phyloP scores from a whole-genome alignment of 2,329 filamentous ascomycete genomes.

The Aspergillus ibericus region DNA sequence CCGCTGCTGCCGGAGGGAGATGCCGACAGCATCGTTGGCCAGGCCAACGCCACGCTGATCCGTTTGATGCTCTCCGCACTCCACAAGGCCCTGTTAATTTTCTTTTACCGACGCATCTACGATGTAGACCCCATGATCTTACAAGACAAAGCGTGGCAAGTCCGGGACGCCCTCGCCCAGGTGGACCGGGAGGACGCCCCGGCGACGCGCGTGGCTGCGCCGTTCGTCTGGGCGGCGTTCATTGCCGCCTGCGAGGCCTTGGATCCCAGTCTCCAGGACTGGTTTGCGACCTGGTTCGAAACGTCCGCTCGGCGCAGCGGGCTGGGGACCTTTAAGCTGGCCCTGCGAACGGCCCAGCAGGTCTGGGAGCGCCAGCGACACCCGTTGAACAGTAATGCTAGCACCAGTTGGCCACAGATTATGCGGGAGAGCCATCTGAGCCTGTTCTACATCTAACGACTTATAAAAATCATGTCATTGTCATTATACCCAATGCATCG shows the following conservation, averaged over 20 bases:
- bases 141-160: conserved; percentile 39
- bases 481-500: background rate
- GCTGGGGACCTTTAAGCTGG: conserved; percentile 32
- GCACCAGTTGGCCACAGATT: conserved; percentile 5
- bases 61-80: conserved; percentile 41
- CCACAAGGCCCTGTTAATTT: conserved; percentile 47
- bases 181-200: conserved; percentile 35
- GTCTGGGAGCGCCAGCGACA: conserved; percentile 33
- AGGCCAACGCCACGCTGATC: conserved; percentile 15
- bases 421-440: conserved; percentile 3
- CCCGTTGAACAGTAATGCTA: background rate
- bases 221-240: conserved; percentile 47
- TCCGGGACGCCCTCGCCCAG: conserved; percentile 40
- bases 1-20: background rate
- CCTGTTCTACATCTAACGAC: conserved; percentile 5
- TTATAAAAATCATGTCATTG: background rate
- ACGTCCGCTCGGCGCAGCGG: conserved; percentile 30
- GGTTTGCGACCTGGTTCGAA: conserved; percentile 38
- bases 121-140: conserved; percentile 44
- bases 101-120: conserved; percentile 49
- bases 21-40: background rate
- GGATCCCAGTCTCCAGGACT: conserved; percentile 36
- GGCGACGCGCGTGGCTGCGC: conserved; percentile 36
- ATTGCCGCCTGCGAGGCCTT: conserved; percentile 47
- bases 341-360: conserved; percentile 24